Percentiles rank a stretch among this genome's conserved stretches.
Evolutionary conservation across 2,329 filamentous ascomycete species (phyloP).

Genomic region (Colletotrichum neosansevieriae): DNA sequence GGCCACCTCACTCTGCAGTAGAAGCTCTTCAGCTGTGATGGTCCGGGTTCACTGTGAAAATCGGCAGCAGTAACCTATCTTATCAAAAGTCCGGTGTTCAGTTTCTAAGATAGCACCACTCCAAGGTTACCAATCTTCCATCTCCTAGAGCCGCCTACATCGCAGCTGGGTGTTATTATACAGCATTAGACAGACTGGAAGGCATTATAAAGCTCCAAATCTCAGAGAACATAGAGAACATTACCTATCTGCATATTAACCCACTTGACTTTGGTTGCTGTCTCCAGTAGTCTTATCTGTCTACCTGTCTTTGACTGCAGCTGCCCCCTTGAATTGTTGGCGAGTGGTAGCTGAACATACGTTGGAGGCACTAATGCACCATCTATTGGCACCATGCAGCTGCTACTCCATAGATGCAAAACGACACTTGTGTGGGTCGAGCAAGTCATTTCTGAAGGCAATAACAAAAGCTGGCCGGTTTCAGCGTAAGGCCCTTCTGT

Average conservation of each 20-base stretch:
- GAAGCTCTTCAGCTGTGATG: background rate
- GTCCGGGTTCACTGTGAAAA: no score
- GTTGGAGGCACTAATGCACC: background rate
- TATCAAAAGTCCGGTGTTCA: background rate
- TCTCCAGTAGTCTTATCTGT: background rate
- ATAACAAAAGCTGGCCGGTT: background rate
- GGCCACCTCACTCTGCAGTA: background rate
- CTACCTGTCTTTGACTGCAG: background rate
- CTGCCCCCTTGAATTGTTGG: background rate
- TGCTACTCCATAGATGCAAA: background rate
- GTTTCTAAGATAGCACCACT: background rate
- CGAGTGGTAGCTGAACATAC: background rate
- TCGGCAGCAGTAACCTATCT: no score
- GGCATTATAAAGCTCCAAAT: background rate
- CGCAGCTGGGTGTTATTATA: background rate
- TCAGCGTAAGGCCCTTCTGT: background rate
- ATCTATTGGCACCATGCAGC: background rate
- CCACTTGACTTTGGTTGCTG: background rate
- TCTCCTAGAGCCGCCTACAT: background rate
- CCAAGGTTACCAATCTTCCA: background rate
- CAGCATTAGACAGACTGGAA: background rate
- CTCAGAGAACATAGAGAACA: background rate
- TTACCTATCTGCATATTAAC: background rate
- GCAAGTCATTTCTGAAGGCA: background rate
- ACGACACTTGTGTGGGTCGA: background rate